Evolutionary conservation across 805 yeast genomes (phyloP).

Genomic region (Kodamaea kaohsiungensis): DNA sequence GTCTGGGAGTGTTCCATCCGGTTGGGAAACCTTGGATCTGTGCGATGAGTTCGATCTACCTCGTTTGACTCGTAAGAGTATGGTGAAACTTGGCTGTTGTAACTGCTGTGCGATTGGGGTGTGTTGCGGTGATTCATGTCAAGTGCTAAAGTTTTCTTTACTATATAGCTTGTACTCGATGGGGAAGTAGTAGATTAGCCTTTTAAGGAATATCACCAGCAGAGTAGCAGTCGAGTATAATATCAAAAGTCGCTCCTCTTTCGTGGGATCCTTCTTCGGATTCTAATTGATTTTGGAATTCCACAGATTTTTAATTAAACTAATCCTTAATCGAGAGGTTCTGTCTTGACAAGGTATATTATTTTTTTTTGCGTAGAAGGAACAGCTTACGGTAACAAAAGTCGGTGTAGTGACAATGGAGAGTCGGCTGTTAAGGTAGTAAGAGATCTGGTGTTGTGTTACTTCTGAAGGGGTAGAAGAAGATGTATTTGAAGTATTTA

Average conservation of each 20-base stretch:
- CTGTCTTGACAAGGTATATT: background rate
- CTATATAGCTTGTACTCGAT: background rate
- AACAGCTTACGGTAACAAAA: background rate
- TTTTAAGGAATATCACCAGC: background rate
- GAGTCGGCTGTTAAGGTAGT: background rate
- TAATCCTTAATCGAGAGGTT: slow-evolving; percentile 5
- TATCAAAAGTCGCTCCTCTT: background rate
- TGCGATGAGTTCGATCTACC: background rate
- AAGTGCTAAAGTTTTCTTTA: background rate
- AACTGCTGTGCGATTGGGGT: slow-evolving; percentile 1
- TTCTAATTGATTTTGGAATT: slow-evolving; percentile 2
- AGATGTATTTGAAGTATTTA: background rate
- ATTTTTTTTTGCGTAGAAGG: slow-evolving; percentile 2
- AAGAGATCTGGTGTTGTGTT: background rate
- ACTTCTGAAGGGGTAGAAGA: background rate
- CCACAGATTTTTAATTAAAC: slow-evolving; percentile 1
- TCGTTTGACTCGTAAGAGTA: background rate
- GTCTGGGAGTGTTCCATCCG: background rate
- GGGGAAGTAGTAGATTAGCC: background rate
- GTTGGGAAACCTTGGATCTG: background rate
- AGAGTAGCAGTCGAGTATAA: background rate
- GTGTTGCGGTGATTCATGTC: slow-evolving; percentile 2
- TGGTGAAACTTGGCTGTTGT: background rate
- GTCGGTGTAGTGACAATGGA: background rate
- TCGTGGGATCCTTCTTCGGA: background rate